phyloP scores from a whole-genome alignment of 2,329 filamentous ascomycete species.

The Nemania sp. region DNA sequence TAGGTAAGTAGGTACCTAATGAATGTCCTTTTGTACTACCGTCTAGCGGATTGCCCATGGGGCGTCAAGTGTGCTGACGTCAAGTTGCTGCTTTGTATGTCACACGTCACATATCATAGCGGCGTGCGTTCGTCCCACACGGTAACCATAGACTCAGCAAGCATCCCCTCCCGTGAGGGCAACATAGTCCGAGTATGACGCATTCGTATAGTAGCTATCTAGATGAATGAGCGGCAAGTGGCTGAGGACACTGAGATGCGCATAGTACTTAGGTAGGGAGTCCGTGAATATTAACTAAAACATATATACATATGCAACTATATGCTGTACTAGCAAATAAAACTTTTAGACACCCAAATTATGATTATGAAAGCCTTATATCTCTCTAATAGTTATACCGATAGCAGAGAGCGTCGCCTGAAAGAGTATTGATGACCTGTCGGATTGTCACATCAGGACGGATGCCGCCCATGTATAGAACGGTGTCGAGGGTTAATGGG shows the following conservation, averaged over 20 bases:
- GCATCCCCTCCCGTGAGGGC: background rate
- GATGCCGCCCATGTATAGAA: constrained; percentile 34
- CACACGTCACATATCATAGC: background rate
- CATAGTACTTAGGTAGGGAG: background rate
- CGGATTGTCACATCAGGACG: constrained; percentile 35
- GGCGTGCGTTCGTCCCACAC: background rate
- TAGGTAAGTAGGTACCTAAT: no score
- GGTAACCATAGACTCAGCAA: background rate
- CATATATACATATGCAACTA: background rate
- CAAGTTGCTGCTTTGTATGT: background rate
- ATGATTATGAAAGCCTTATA: background rate
- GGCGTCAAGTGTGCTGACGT: background rate
- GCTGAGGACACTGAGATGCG: background rate
- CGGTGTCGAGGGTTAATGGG: constrained; percentile 32
- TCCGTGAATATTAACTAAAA: background rate
- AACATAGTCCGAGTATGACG: background rate
- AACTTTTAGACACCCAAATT: background rate
- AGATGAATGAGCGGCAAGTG: no score
- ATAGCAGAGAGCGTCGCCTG: constrained; percentile 34
- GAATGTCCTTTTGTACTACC: background rate
- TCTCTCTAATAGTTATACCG: constrained; percentile 36
- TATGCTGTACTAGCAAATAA: background rate
- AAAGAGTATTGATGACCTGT: constrained; percentile 36
- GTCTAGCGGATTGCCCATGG: background rate
- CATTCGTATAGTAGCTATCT: background rate